Evolutionary conservation across 2,329 filamentous ascomycete genomes (phyloP), one percentile per base, ranked within the genome.

Genomic region (Colletotrichum chlorophyti): DNA sequence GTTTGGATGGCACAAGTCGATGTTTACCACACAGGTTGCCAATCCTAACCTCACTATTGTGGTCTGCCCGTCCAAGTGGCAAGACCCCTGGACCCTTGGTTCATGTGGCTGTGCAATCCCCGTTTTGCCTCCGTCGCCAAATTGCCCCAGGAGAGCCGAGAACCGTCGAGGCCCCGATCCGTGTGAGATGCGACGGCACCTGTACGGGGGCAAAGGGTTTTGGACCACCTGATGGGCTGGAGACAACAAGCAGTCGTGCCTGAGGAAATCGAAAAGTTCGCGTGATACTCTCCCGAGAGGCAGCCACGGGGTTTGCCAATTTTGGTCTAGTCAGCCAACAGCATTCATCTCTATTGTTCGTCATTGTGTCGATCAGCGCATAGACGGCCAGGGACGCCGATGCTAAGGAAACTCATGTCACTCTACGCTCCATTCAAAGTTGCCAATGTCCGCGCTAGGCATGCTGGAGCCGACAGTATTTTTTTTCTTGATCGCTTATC

Each of bases 31-130:
- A n/a, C n/a, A n/a, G n/a, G n/a, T n/a, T n/a, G n/a, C n/a, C n/a
- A n/a, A n/a, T n/a, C n/a, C n/a, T n/a, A n/a, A n/a, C n/a, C n/a
- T n/a, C 66, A 27, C 34, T 58, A 63, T 46, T 62, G 74, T 75
- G 75, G 71, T 72, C 70, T 72, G 17, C 21, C 35, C n/a, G n/a
- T n/a, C n/a, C n/a, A n/a, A n/a, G n/a, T n/a, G n/a, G 4, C 32
- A 34, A 42, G 29, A 58, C 40, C 53, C 57, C 58, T 60, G 53
- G 46, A 58, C 58, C 53, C 53, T 53, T 58, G 21, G 17, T 10
- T 34, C 17, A 17, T 58, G 58, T 60, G 58, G 58, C 58, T 60
- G 58, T 58, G 58, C 41, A 60, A 52, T 60, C 53, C 47, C 53
- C 53, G 46, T 46, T 48, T 42, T 42, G 53, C 58, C 46, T 29